Evolutionary conservation across 345 rosid genomes (phyloP).

Genomic region (Salix dunnii): DNA sequence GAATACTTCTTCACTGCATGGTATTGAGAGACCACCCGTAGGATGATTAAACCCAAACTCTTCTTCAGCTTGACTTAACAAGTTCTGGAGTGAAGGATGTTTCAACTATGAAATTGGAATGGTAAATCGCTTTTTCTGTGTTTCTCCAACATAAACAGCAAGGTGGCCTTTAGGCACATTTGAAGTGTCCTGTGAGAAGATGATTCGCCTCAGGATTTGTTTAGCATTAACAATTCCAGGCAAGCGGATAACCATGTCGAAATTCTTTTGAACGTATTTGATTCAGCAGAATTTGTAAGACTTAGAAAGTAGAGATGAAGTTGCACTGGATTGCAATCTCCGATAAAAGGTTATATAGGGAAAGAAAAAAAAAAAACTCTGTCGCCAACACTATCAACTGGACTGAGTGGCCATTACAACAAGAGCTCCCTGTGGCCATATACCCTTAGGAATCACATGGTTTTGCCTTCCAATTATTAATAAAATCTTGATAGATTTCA

Average conservation of each 20-base stretch:
- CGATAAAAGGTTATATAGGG: background rate
- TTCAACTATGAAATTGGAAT: background rate
- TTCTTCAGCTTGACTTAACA: constrained; percentile 15
- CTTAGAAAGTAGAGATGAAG: background rate
- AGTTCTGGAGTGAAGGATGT: constrained; percentile 11
- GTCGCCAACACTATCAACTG: background rate
- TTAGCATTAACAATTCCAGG: constrained; percentile 12
- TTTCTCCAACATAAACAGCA: constrained; percentile 26
- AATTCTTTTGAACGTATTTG: background rate
- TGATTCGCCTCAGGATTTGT: background rate
- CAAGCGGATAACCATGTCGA: constrained; percentile 11
- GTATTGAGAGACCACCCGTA: constrained; percentile 6
- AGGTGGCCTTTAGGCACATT: constrained; percentile 36
- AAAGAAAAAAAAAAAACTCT: too few species aligned
- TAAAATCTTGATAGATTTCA: background rate
- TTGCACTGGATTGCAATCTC: background rate
- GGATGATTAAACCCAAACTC: constrained; percentile 15
- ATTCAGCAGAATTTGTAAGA: background rate
- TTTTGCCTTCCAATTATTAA: background rate
- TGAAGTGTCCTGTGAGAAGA: background rate
- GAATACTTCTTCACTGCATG: constrained; percentile 9
- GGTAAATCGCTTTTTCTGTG: constrained; percentile 2
- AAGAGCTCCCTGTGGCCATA: background rate
- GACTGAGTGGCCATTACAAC: background rate
- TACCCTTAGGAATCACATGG: constrained; percentile 4